A percentile compares a stretch with the other conserved stretches of the same genome.
Evolutionary conservation across 2,329 filamentous ascomycete genomes (phyloP).

Genomic region (Orbilia javanica): DNA sequence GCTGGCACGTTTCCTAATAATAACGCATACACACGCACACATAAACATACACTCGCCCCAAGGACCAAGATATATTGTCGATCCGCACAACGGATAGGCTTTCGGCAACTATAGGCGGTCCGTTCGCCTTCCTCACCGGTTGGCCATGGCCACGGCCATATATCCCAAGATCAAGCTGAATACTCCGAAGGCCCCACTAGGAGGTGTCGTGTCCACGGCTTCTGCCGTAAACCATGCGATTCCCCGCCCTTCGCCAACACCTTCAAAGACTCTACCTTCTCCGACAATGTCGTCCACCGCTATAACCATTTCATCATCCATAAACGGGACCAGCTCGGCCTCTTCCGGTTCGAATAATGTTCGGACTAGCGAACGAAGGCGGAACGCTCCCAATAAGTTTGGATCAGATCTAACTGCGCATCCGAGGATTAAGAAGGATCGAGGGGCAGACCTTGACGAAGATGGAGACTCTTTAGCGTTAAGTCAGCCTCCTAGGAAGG

Average conservation of each 20-base stretch:
- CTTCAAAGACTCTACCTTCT: slow-evolving; percentile 56
- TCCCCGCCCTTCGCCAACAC: slow-evolving; percentile 58
- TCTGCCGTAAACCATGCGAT: slow-evolving; percentile 55
- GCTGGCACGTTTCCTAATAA: slow-evolving; percentile 35
- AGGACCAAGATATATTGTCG: slow-evolving; percentile 4
- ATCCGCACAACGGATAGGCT: slow-evolving; percentile 53
- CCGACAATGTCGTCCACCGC: slow-evolving; percentile 46
- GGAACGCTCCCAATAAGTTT: slow-evolving; percentile 52
- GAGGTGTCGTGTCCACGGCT: slow-evolving; percentile 45
- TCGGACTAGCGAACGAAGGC: slow-evolving; percentile 53
- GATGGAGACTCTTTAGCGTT: slow-evolving; percentile 50
- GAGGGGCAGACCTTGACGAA: slow-evolving; percentile 50
- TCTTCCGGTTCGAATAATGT: slow-evolving; percentile 48
- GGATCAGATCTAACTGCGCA: slow-evolving; percentile 37
- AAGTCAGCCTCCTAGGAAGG: slow-evolving; percentile 55
- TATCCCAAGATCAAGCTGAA: slow-evolving; percentile 58
- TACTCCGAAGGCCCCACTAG: slow-evolving; percentile 53
- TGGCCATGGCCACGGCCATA: slow-evolving; percentile 58
- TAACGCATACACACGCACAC: slow-evolving; percentile 42
- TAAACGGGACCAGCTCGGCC: slow-evolving; percentile 33
- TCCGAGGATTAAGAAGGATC: slow-evolving; percentile 48
- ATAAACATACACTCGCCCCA: slow-evolving; percentile 28
- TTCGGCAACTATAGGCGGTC: slow-evolving; percentile 45
- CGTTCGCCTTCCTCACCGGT: slow-evolving; percentile 55
- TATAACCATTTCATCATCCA: slow-evolving; percentile 43